Base-by-base conservation (phyloP, 768 basidiomycete genomes). In the Rhizopogon salebrosus region DNA sequence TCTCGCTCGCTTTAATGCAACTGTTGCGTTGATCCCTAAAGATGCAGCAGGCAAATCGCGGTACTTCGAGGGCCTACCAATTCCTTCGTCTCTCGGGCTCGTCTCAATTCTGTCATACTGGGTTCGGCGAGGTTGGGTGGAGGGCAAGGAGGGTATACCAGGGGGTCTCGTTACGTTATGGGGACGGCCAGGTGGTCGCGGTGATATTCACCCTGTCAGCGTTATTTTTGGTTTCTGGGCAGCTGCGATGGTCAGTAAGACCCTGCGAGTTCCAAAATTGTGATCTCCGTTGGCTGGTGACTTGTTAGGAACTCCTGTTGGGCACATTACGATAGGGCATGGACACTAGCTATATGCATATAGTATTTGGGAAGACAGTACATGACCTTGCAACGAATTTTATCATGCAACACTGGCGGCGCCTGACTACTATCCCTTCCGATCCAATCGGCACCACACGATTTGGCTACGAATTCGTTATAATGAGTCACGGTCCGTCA, bases 11-110 rank as follows among this genome's bases (percentile, higher is more conserved):
- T 99, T 98, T 80, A 99, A 99, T 69, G 97, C 95, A 8, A 99
- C 97, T 0, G 95, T 97, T 53, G 97, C 97, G 3, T 75, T 92
- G 39, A 79, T 97, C 23, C 95, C 95, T 2, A 95, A 94, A 69
- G 89, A 94, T 64, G 71, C 68, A 6, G 78, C 77, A 27, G 95
- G 97, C 53, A 98, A 98, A 68, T 78, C 89, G 14, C 85, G 86
- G 62, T 98, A 95, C 75, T 99, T 98, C 66, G 97, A 98, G 71
- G 97, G 97, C 5, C 81, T 99, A 20, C 97, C 97, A 23, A 98
- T 99, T 55, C 97, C 97, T 2, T 90, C 91, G 0, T 89, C 90
- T 10, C 79, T 99, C 41, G 79, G 64, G 10, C 78, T 99, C 51
- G 94, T 97, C 52, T 82, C 73, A 18, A 61, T 89, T 26, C 72